Conservation (phyloP, 2,329 filamentous ascomycete genomes). For the Penicillium brevicompactum region DNA sequence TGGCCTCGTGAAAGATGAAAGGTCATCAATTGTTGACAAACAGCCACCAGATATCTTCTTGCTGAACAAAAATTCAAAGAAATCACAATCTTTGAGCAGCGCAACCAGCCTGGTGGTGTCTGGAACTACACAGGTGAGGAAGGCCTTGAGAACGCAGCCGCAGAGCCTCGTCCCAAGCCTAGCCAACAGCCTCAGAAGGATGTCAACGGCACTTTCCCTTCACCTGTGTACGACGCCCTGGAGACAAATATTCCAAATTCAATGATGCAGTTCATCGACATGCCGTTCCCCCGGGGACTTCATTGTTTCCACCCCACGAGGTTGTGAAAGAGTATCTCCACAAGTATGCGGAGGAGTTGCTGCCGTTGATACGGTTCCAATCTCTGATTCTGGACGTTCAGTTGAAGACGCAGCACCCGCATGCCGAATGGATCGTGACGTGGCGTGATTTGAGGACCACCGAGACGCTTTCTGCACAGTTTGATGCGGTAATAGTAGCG, state of each 20-base stretch:
- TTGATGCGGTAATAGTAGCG: slow-evolving; percentile 12
- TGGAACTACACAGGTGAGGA: slow-evolving; percentile 14
- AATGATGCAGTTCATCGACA: slow-evolving; percentile 13
- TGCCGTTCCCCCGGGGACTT: background rate
- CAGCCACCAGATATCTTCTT: slow-evolving; percentile 4
- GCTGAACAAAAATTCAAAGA: slow-evolving; percentile 6
- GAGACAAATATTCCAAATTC: slow-evolving; percentile 14
- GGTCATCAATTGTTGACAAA: background rate
- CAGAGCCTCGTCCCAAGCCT: background rate
- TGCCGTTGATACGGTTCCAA: background rate
- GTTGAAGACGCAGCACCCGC: background rate
- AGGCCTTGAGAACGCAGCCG: background rate
- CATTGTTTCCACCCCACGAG: slow-evolving; percentile 6
- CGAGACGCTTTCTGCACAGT: background rate
- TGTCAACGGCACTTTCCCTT: slow-evolving; percentile 5
- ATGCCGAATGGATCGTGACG: slow-evolving; percentile 6
- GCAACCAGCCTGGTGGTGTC: slow-evolving; percentile 6
- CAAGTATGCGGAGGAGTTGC: slow-evolving; percentile 10
- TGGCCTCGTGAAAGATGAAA: background rate
- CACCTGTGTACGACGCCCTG: slow-evolving; percentile 11
- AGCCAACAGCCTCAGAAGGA: slow-evolving; percentile 4
- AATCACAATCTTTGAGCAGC: slow-evolving; percentile 10
- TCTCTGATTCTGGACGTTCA: slow-evolving; percentile 5
- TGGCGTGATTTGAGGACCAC: slow-evolving; percentile 6
- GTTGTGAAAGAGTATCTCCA: slow-evolving; percentile 13